A percentile compares a stretch with the other conserved stretches of the same genome.
Conservation (phyloP, 108 stramenopile genomes). For the Skeletonema marinoi region DNA sequence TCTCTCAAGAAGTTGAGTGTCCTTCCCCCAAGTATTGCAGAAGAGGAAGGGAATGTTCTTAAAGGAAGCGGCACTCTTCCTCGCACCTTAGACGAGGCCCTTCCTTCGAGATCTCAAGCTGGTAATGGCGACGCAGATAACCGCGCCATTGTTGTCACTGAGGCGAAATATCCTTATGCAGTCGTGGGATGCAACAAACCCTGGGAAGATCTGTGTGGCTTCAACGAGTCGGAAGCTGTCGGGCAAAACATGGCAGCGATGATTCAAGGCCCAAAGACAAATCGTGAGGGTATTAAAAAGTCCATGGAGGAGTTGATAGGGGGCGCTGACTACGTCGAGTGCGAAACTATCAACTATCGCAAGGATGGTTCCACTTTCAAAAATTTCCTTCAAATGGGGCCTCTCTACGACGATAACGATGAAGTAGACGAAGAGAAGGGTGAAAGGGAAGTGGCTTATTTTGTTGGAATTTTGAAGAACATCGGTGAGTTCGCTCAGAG, state of each 20-base stretch:
- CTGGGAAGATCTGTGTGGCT: conserved; percentile 36
- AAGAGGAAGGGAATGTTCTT: neutral
- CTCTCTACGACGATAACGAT: conserved; percentile 18
- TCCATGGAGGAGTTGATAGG: conserved; percentile 23
- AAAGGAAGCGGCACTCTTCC: neutral
- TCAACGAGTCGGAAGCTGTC: conserved; percentile 19
- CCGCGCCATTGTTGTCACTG: conserved; percentile 37
- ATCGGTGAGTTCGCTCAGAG: conserved; percentile 3
- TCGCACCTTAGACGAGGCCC: neutral
- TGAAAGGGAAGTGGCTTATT: conserved; percentile 19
- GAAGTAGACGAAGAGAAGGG: neutral
- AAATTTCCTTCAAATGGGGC: conserved; percentile 23
- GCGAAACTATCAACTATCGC: conserved; percentile 24
- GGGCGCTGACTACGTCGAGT: conserved; percentile 14
- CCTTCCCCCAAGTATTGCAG: neutral
- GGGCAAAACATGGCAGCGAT: conserved; percentile 17
- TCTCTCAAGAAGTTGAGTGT: neutral
- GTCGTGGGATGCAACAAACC: conserved; percentile 39
- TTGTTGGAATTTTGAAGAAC: conserved; percentile 26
- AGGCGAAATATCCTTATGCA: conserved; percentile 9
- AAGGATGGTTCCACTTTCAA: conserved; percentile 21
- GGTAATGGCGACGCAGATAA: neutral
- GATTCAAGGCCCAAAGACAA: conserved; percentile 26
- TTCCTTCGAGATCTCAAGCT: neutral
- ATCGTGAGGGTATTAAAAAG: conserved; percentile 16